These are phyloP conservation scores for Vigna angularis DNA, from an alignment of 306 rosid genomes.

Conservation along the genomic window DNA sequence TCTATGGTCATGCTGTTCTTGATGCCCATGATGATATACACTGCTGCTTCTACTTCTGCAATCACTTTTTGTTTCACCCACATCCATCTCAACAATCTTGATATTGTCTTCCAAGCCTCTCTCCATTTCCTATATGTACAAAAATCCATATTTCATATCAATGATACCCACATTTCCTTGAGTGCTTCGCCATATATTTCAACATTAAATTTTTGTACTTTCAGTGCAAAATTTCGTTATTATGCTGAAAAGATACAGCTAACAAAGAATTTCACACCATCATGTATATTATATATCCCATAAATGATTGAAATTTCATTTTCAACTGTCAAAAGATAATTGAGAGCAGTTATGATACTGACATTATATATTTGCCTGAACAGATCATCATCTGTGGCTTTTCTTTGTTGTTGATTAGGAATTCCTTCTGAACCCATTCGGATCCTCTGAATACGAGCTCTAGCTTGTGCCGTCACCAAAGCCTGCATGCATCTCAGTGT, in stretches of 20 bases:
- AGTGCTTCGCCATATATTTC: neutral
- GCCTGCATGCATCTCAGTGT: slow-evolving; percentile 92
- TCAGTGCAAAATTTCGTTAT: neutral
- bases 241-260: slow-evolving; percentile 15
- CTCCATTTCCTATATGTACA: slow-evolving; percentile 63
- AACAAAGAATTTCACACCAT: slow-evolving; percentile 6
- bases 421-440: slow-evolving; percentile 59
- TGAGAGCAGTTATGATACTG: slow-evolving; percentile 41
- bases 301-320: slow-evolving; percentile 19
- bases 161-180: neutral
- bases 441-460: slow-evolving; percentile 89
- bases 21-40: slow-evolving; percentile 45
- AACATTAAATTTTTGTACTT: neutral
- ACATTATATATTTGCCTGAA: slow-evolving; percentile 62
- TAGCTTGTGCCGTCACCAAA: slow-evolving; percentile 84
- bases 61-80: slow-evolving; percentile 56
- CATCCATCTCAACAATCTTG: slow-evolving; percentile 95
- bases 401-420: slow-evolving; percentile 54
- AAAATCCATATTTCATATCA: slow-evolving; percentile 35
- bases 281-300: neutral
- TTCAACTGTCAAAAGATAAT: slow-evolving; percentile 28
- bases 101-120: slow-evolving; percentile 76
- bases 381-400: slow-evolving; percentile 55
- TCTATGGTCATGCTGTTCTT: slow-evolving; percentile 43
- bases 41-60: slow-evolving; percentile 66